These are phyloP conservation scores for Starmerella roubikii DNA, from an alignment of 805 yeast species.

Conservation along the genomic window DNA sequence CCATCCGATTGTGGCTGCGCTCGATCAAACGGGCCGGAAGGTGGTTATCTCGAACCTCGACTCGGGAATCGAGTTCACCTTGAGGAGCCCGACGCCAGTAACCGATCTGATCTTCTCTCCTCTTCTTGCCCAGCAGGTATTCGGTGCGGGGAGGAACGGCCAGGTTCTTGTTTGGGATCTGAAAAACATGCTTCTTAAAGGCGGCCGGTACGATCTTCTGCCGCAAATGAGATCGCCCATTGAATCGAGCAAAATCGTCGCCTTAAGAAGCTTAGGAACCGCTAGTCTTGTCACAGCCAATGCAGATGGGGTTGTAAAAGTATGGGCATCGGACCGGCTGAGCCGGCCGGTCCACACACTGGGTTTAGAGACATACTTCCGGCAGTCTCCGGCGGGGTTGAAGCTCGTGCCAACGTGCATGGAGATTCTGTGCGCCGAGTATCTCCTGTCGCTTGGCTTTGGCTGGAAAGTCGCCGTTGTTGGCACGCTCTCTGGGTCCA, in stretches of 20 bases:
- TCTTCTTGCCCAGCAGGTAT: constrained; percentile 24
- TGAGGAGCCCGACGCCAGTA: constrained; percentile 33
- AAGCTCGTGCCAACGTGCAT: constrained; percentile 10
- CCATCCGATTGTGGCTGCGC: not conserved
- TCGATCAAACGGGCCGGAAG: not conserved
- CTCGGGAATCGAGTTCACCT: constrained; percentile 28
- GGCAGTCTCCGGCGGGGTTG: constrained; percentile 1
- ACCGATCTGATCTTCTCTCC: constrained; percentile 29
- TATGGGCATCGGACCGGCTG: constrained; percentile 29
- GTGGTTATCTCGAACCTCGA: constrained; percentile 18
- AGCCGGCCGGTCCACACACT: constrained; percentile 27
- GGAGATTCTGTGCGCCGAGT: constrained; percentile 5
- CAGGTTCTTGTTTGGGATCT: constrained; percentile 87
- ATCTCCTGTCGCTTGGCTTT: constrained; percentile 10
- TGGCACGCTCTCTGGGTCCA: constrained; percentile 12
- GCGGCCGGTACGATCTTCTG: constrained; percentile 21
- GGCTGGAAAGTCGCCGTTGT: constrained; percentile 11
- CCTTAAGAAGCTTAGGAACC: constrained; percentile 22
- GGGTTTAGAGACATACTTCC: constrained; percentile 15
- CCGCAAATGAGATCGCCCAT: constrained; percentile 27
- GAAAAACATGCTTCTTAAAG: constrained; percentile 32
- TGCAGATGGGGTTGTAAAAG: constrained; percentile 29
- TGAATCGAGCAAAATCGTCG: constrained; percentile 25
- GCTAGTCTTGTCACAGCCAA: constrained; percentile 26
- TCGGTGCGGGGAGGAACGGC: constrained; percentile 65